Evolutionary conservation across 163 green algal genomes (phyloP).

Genomic region (Coccomyxa subellipsoidea): DNA sequence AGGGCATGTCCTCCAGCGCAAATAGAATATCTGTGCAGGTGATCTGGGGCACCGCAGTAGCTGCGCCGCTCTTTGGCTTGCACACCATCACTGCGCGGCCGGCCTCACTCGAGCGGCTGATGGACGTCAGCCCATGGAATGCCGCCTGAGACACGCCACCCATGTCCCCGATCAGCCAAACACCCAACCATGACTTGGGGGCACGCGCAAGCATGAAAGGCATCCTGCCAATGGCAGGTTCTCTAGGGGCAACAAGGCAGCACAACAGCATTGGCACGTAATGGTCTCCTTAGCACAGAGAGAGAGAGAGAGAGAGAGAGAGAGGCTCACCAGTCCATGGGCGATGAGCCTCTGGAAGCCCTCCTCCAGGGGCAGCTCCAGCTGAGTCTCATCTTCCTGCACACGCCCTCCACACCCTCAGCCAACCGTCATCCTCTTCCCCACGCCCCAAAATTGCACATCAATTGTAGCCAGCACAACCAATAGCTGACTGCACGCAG

Average conservation of each 20-base stretch:
- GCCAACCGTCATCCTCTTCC: background rate
- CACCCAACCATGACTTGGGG: too few species aligned
- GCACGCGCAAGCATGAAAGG: too few species aligned
- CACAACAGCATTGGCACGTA: background rate
- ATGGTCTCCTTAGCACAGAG: background rate
- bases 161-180: too few species aligned
- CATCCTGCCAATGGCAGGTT: too few species aligned
- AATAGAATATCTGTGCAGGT: background rate
- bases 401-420: background rate
- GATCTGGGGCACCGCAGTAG: background rate
- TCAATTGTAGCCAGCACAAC: too few species aligned
- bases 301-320: background rate
- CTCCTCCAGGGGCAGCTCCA: background rate
- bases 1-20: background rate
- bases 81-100: background rate
- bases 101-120: background rate
- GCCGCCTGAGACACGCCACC: background rate
- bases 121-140: background rate
- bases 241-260: too few species aligned
- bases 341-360: background rate
- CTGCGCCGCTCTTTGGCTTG: background rate
- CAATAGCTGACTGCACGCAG: too few species aligned
- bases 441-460: too few species aligned
- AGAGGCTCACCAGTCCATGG: background rate
- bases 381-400: background rate